Base-by-base conservation (phyloP, 768 basidiomycete species). In the Amanita polypyramis region DNA sequence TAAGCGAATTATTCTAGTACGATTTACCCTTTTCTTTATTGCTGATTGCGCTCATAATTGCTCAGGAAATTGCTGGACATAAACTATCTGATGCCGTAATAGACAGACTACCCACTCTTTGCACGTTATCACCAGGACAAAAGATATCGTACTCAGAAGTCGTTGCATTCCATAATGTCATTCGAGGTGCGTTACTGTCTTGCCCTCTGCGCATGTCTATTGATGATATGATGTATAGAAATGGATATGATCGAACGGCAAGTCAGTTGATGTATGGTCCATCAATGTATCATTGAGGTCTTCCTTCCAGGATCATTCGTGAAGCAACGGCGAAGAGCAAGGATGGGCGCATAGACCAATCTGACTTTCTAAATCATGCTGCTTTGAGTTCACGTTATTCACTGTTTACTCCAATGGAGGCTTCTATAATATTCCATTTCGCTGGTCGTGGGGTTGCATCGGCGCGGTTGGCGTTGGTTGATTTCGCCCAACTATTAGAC, bases 361-460 rank as follows among this genome's bases (percentile, higher is more conserved):
- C 80, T n/a, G 96, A 98, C 65, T 98, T 99, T 67, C 74, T 95
- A 50, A 85, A 97, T 62, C 72, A 96, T 62, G 79, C 92, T 11
- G 82, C 87, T 21, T 76, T 82, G 30, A 84, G 73, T 55, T 90
- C 94, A 55, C 85, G 95, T 32, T 97, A 98, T 64, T 86, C 90
- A 33, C 76, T 95, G 45, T 97, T 97, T 65, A 94, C 92, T 0
- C 95, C 95, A 3, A 95, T 97, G 89, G 95, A 98, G 64, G 91
- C 87, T n/a, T 79, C 85, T 45, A 96, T 98, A 58, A 82, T 99
- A 58, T 99, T 97, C 70, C 95, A 99, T 64, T 98, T 97, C 67
- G 93, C 93, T 21, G 83, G 88, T 10, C 79, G 92, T 40, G 94
- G 93, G 11, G 68, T 72, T 38, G 67, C 70, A 2, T 69, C 70